These are phyloP conservation scores for Penicillium nucicola DNA, from an alignment of 495 filamentous ascomycete species.

Conservation along the genomic window DNA sequence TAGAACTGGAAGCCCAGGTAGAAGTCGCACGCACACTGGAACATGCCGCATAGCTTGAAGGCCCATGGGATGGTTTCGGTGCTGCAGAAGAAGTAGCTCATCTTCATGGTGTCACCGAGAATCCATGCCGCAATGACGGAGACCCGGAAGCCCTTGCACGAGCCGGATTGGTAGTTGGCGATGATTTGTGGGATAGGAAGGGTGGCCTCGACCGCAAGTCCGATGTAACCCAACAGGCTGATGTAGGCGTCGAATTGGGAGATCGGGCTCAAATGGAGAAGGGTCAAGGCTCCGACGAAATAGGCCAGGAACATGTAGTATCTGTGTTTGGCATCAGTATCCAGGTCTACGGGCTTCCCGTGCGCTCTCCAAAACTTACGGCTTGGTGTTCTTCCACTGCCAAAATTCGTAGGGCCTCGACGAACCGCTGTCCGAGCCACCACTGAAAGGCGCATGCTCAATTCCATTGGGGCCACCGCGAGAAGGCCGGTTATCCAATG, in stretches of 20 bases:
- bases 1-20: conserved; percentile 84
- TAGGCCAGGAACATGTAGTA: conserved; percentile 87
- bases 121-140: conserved; percentile 87
- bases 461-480: conserved; percentile 53
- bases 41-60: conserved; percentile 89
- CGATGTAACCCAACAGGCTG: conserved; percentile 69
- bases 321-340: conserved; percentile 33
- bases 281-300: conserved; percentile 61
- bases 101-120: conserved; percentile 90
- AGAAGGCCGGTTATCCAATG: conserved; percentile 80
- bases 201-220: conserved; percentile 84
- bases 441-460: conserved; percentile 44
- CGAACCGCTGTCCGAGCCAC: conserved; percentile 18
- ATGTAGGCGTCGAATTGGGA: conserved; percentile 65
- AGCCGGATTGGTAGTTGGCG: conserved; percentile 70
- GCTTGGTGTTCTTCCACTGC: conserved; percentile 82
- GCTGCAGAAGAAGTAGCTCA: conserved; percentile 86
- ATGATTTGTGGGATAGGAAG: conserved; percentile 89
- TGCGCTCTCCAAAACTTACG: conserved; percentile 47
- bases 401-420: conserved; percentile 85
- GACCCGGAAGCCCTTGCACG: conserved; percentile 86
- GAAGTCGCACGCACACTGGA: conserved; percentile 83
- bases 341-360: neutral
- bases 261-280: conserved; percentile 68
- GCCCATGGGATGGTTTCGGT: conserved; percentile 70